Percentiles rank a stretch among this genome's conserved stretches.
Evolutionary conservation across 352 stramenopile species (phyloP).

Genomic region (Pythium vanterpoolii): DNA sequence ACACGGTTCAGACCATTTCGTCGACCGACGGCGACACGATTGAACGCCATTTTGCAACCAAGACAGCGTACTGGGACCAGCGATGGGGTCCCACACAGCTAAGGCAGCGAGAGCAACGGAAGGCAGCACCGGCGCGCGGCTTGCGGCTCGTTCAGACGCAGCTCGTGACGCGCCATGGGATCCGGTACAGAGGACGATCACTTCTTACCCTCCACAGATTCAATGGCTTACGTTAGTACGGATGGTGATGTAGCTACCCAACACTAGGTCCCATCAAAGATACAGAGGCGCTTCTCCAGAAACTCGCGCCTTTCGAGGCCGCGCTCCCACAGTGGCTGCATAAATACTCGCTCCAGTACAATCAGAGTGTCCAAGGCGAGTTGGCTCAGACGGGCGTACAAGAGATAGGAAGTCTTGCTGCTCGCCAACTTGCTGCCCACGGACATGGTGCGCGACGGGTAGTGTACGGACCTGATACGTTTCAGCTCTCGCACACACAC

Average conservation of each 20-base stretch:
- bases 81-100: background rate
- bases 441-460: constrained; percentile 1
- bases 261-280: constrained; percentile 49
- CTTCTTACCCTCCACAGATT: background rate
- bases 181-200: too few relatives aligned
- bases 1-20: background rate
- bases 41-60: constrained; percentile 32
- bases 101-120: background rate
- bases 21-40: background rate
- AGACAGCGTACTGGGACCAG: constrained; percentile 38
- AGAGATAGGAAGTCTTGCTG: constrained; percentile 41
- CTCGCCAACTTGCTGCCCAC: constrained; percentile 29
- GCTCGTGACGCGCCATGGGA: constrained; percentile 56
- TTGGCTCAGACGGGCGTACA: constrained; percentile 31
- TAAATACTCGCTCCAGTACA: constrained; percentile 61
- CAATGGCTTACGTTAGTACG: background rate
- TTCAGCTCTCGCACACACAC: constrained; percentile 57
- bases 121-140: background rate
- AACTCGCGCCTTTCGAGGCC: constrained; percentile 38
- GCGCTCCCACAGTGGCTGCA: constrained; percentile 46
- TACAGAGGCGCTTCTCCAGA: constrained; percentile 36
- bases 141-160: constrained; percentile 63
- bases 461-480: constrained; percentile 32
- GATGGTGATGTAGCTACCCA: constrained; percentile 33
- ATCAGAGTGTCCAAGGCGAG: constrained; percentile 35